Evolutionary conservation across 352 stramenopile genomes (phyloP).

Genomic region (Globisporangium parvum): DNA sequence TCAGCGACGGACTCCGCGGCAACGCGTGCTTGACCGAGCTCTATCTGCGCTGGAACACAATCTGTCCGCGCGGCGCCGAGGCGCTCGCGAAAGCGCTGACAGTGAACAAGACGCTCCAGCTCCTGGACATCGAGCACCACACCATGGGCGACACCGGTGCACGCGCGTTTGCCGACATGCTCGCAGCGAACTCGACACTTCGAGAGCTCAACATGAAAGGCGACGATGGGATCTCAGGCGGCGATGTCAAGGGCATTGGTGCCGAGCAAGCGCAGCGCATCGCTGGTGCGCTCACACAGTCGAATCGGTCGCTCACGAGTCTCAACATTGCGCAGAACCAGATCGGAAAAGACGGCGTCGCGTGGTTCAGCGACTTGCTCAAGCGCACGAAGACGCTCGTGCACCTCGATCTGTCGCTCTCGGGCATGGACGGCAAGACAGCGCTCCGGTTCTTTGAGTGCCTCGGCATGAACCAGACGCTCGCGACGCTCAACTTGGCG

Average conservation of each 20-base stretch:
- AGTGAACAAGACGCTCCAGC: constrained; percentile 45
- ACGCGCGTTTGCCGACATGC: constrained; percentile 55
- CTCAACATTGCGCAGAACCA: constrained; percentile 60
- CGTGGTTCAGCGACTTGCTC: constrained; percentile 45
- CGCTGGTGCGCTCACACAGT: constrained; percentile 30
- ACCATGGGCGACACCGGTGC: constrained; percentile 53
- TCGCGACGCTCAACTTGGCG: constrained; percentile 46
- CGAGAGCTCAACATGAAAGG: constrained; percentile 61
- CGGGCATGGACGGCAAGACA: constrained; percentile 47
- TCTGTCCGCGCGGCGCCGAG: constrained; percentile 47
- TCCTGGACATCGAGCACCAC: constrained; percentile 76
- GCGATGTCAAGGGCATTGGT: constrained; percentile 38
- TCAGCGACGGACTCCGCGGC: constrained; percentile 39
- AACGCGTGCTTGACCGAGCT: constrained; percentile 62
- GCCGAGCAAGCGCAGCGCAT: constrained; percentile 40
- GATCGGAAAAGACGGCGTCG: constrained; percentile 48
- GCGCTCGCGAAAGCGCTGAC: constrained; percentile 46
- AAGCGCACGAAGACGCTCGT: constrained; percentile 41
- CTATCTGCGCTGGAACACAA: constrained; percentile 65
- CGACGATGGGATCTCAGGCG: constrained; percentile 43
- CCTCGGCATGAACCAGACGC: constrained; percentile 45
- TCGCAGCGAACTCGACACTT: constrained; percentile 43
- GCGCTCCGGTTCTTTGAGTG: constrained; percentile 63
- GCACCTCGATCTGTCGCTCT: constrained; percentile 59
- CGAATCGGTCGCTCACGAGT: constrained; percentile 41